Evolutionary conservation across 768 basidiomycete species (phyloP).

Genomic region (Pilatotrama ljubarskyi): DNA sequence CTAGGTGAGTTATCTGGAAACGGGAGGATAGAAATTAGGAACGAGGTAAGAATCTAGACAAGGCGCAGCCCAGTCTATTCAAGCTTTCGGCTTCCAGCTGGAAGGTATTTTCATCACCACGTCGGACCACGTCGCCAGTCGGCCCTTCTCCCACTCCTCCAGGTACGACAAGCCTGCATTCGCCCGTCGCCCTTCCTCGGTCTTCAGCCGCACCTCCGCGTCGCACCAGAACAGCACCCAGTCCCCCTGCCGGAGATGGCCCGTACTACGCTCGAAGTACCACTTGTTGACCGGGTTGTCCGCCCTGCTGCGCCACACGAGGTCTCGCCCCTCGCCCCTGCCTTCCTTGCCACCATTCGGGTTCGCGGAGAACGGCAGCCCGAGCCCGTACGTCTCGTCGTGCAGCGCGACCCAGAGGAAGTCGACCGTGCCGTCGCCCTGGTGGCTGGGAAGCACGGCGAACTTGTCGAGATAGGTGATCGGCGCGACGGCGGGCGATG

Average conservation of each 20-base stretch:
- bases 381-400: slow-evolving; percentile 97
- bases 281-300: slow-evolving; percentile 98
- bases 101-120: slow-evolving; percentile 73
- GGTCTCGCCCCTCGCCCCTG: slow-evolving; percentile 84
- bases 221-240: slow-evolving; percentile 99
- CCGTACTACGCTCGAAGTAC: slow-evolving; percentile 96
- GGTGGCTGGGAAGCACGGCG: slow-evolving; percentile 90
- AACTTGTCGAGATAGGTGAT: slow-evolving; percentile 98
- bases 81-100: slow-evolving; percentile 55
- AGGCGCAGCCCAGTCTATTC: not conserved
- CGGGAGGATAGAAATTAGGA: not conserved
- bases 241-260: slow-evolving; percentile 79
- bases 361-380: slow-evolving; percentile 90
- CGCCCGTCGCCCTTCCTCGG: slow-evolving; percentile 63
- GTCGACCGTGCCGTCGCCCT: slow-evolving; percentile 98
- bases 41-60: not conserved
- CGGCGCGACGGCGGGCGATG: slow-evolving; percentile 36
- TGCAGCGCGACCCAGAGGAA: slow-evolving; percentile 99
- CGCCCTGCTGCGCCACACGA: slow-evolving; percentile 92
- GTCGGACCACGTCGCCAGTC: slow-evolving; percentile 67
- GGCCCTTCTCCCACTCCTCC: slow-evolving; percentile 74
- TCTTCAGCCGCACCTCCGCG: slow-evolving; percentile 81
- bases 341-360: slow-evolving; percentile 93
- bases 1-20: not conserved
- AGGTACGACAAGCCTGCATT: slow-evolving; percentile 68